Evolutionary conservation across 192 early-diverging fungal species (phyloP).

Genomic region (Funneliformis mosseae): DNA sequence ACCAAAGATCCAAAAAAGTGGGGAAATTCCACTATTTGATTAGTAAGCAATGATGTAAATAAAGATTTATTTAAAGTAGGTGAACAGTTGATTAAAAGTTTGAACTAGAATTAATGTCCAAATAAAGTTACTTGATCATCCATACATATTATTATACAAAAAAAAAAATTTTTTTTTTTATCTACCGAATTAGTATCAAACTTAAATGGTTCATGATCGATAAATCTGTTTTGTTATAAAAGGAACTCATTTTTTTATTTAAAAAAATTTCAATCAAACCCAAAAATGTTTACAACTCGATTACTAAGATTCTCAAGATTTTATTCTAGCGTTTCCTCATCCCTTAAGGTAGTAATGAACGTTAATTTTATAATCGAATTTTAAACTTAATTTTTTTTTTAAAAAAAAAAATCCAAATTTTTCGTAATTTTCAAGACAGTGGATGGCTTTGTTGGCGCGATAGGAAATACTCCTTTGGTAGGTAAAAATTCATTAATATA

Average conservation of each 20-base stretch:
- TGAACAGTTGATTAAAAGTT: too few relatives aligned
- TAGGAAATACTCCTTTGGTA: conserved; percentile 92
- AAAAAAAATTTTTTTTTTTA: too few relatives aligned
- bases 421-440: conserved; percentile 33
- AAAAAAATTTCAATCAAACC: neutral
- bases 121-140: too few relatives aligned
- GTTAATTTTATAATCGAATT: neutral
- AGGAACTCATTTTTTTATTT: neutral
- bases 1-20: too few relatives aligned
- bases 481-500: conserved; percentile 8
- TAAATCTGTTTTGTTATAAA: too few relatives aligned
- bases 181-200: too few relatives aligned
- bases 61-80: too few relatives aligned
- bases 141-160: too few relatives aligned
- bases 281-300: neutral
- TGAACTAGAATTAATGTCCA: too few relatives aligned
- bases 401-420: neutral
- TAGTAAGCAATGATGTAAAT: too few relatives aligned
- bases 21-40: too few relatives aligned
- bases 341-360: neutral
- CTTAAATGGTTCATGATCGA: too few relatives aligned
- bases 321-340: neutral
- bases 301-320: neutral
- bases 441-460: conserved; percentile 77
- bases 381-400: neutral